Evolutionary conservation across 129 eudicot genomes (phyloP).

Genomic region (Daucus carota): DNA sequence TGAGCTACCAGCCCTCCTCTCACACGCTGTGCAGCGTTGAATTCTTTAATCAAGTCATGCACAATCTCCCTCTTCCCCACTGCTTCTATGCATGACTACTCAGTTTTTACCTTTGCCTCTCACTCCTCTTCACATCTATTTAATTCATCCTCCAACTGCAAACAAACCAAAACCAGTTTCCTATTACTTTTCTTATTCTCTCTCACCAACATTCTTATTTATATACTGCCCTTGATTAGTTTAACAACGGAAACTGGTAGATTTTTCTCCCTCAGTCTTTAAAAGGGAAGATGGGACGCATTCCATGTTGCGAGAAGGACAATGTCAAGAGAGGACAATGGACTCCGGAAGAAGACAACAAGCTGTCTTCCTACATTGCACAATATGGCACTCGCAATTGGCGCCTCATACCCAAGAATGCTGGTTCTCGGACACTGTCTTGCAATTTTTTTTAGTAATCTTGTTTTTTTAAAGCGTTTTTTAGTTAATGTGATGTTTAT

Average conservation of each 20-base stretch:
- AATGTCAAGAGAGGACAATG: slow-evolving; percentile 88
- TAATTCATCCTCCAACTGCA: not conserved
- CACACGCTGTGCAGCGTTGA: slow-evolving; percentile 97
- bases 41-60: slow-evolving; percentile 87
- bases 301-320: slow-evolving; percentile 91
- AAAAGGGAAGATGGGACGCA: slow-evolving; percentile 52
- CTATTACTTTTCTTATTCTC: not conserved
- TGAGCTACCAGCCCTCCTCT: slow-evolving; percentile 86
- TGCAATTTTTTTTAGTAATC: not conserved
- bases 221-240: not conserved
- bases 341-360: slow-evolving; percentile 92
- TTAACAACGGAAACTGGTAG: not conserved
- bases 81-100: not conserved
- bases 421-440: slow-evolving; percentile 27
- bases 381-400: slow-evolving; percentile 91
- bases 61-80: slow-evolving; percentile 16
- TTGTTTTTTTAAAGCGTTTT: not conserved
- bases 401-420: slow-evolving; percentile 92
- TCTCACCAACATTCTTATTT: not conserved
- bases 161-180: not conserved
- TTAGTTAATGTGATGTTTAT: not conserved
- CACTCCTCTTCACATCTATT: not conserved
- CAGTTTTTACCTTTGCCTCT: not conserved
- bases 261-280: not conserved
- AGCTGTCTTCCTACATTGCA: slow-evolving; percentile 78